Evolutionary conservation across 441 rosid species (phyloP).

Genomic region (Breynia disticha): DNA sequence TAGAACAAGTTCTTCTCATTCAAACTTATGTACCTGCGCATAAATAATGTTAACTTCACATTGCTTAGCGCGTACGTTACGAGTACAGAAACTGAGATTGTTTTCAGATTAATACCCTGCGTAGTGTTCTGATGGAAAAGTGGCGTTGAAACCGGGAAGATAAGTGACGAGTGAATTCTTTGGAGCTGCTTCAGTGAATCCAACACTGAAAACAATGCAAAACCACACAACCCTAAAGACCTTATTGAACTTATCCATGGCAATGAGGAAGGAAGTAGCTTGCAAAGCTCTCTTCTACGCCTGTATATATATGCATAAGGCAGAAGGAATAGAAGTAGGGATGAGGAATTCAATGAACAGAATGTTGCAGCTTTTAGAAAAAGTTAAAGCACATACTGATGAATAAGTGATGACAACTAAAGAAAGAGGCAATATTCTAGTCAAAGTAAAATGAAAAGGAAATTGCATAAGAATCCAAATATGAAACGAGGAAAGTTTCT

Average conservation of each 20-base stretch:
- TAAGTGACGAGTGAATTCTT: slow-evolving; percentile 22
- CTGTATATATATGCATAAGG: not conserved
- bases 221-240: not conserved
- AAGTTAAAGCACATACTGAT: too few species aligned
- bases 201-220: not conserved
- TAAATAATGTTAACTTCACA: not conserved
- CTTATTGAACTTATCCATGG: not conserved
- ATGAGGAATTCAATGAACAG: too few species aligned
- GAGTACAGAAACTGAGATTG: too few species aligned
- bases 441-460: too few species aligned
- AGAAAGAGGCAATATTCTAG: too few species aligned
- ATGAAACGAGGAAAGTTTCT: too few species aligned
- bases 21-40: slow-evolving; percentile 36
- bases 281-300: not conserved
- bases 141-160: slow-evolving; percentile 45
- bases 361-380: too few species aligned
- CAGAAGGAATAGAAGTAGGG: too few species aligned
- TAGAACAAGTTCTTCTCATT: slow-evolving; percentile 38
- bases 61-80: too few species aligned
- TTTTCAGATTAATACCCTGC: slow-evolving; percentile 24
- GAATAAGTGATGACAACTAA: too few species aligned
- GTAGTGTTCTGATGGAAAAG: slow-evolving; percentile 51
- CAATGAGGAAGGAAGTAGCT: not conserved
- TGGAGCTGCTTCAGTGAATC: slow-evolving; percentile 25
- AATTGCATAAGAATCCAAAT: too few species aligned